Evolutionary conservation across 2,329 filamentous ascomycete species (phyloP).

Genomic region (Fusarium temperatum): DNA sequence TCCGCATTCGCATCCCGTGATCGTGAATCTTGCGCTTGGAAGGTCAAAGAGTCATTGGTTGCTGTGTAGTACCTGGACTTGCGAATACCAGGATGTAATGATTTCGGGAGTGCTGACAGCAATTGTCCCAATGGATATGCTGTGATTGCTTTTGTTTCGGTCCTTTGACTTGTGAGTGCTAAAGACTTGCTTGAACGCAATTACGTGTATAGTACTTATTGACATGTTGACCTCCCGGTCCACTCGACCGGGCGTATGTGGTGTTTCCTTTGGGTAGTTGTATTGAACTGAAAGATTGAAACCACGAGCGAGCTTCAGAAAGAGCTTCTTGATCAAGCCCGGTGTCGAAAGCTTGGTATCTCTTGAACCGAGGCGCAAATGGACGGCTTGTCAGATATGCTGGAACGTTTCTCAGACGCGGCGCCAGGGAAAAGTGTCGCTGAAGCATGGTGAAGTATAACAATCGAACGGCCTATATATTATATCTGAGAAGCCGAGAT

Average conservation of each 20-base stretch:
- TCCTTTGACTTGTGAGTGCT: conserved; percentile 59
- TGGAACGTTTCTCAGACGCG: not conserved
- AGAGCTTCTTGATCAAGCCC: conserved; percentile 60
- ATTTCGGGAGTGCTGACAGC: conserved; percentile 54
- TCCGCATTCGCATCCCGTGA: conserved; percentile 61
- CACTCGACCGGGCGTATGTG: conserved; percentile 66
- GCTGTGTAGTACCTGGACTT: conserved; percentile 63
- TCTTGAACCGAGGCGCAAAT: conserved; percentile 42
- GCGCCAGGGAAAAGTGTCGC: conserved; percentile 2
- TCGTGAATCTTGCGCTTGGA: conserved; percentile 64
- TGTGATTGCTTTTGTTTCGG: conserved; percentile 67
- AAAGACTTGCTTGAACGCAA: conserved; percentile 48
- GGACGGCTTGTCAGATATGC: not conserved
- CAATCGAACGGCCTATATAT: not conserved
- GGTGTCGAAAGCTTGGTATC: conserved; percentile 60
- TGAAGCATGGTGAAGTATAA: conserved; percentile 18
- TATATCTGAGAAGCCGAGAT: not conserved
- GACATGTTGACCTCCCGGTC: conserved; percentile 69
- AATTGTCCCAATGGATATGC: conserved; percentile 61
- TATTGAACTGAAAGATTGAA: conserved; percentile 52
- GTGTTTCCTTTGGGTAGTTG: conserved; percentile 62
- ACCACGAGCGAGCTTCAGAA: conserved; percentile 62
- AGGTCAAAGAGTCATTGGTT: conserved; percentile 60
- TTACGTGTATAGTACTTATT: conserved; percentile 61
- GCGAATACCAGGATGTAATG: conserved; percentile 58